phyloP scores from a whole-genome alignment of 805 yeast species.

The Candida xiaguanensis region DNA sequence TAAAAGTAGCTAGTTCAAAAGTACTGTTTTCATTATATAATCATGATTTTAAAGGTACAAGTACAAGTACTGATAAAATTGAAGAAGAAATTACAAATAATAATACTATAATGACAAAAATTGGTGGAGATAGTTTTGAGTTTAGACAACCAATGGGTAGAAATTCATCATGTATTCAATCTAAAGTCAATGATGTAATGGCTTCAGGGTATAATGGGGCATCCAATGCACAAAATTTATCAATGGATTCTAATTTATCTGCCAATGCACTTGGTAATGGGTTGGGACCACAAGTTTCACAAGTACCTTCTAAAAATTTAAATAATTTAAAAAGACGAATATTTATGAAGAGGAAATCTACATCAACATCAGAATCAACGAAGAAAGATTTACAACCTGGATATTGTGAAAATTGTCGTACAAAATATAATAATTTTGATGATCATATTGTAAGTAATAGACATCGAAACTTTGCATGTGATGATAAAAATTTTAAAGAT shows the following conservation, averaged over 20 bases:
- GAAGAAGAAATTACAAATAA: constrained; percentile 1
- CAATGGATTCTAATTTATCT: constrained; percentile 38
- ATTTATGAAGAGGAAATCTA: constrained; percentile 32
- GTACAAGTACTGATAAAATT: constrained; percentile 24
- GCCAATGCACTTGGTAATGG: constrained; percentile 49
- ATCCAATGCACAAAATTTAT: constrained; percentile 38
- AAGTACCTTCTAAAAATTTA: constrained; percentile 51
- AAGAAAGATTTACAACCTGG: constrained; percentile 51
- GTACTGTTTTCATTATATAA: constrained; percentile 19
- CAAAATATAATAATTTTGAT: constrained; percentile 73
- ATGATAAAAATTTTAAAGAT: constrained; percentile 65
- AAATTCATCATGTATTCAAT: constrained; percentile 38
- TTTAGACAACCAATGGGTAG: constrained; percentile 28
- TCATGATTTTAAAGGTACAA: constrained; percentile 19
- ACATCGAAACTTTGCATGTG: constrained; percentile 76
- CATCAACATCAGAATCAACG: constrained; percentile 23
- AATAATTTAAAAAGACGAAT: constrained; percentile 47
- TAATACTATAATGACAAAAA: background rate
- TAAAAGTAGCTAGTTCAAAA: constrained; percentile 32
- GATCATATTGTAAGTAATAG: constrained; percentile 67
- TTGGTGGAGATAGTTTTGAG: constrained; percentile 5
- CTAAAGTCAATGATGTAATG: constrained; percentile 34
- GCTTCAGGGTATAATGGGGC: constrained; percentile 44
- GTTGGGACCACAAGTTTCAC: constrained; percentile 55
- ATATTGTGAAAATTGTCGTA: constrained; percentile 91